Evolutionary conservation across 2,329 filamentous ascomycete species (phyloP).

Genomic region (Diaporthe amygdali): DNA sequence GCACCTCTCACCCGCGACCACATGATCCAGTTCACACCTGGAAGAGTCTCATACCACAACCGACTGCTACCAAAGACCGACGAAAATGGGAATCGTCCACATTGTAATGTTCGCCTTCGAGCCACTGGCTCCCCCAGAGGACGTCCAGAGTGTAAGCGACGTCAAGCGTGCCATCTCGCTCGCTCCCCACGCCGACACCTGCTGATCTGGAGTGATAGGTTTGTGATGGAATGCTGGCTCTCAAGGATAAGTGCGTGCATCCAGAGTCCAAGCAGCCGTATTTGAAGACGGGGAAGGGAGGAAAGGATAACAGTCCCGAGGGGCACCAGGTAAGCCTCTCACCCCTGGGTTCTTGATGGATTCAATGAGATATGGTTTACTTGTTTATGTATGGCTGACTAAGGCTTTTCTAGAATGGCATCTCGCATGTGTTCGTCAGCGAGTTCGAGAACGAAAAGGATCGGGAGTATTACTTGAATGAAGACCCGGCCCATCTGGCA

Average conservation of each 20-base stretch:
- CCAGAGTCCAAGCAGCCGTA: conserved; percentile 64
- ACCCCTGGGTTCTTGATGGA: neutral
- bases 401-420: conserved; percentile 52
- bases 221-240: conserved; percentile 44
- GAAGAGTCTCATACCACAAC: neutral
- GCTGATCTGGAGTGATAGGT: conserved; percentile 31
- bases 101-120: conserved; percentile 74
- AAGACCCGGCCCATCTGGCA: conserved; percentile 67
- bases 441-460: conserved; percentile 70
- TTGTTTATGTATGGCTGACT: neutral
- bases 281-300: conserved; percentile 62
- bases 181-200: neutral
- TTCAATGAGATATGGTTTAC: neutral
- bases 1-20: neutral
- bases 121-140: conserved; percentile 48
- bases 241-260: conserved; percentile 66
- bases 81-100: conserved; percentile 68
- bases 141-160: conserved; percentile 59
- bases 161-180: neutral
- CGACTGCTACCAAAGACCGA: neutral
- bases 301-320: conserved; percentile 67
- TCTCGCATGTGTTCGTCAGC: conserved; percentile 72
- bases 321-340: conserved; percentile 55
- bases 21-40: neutral
- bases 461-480: conserved; percentile 69